Percentiles rank a stretch among this genome's conserved stretches.
These are phyloP conservation scores for Penicillium fimorum DNA, from an alignment of 495 filamentous ascomycete species.

Conservation along the genomic window DNA sequence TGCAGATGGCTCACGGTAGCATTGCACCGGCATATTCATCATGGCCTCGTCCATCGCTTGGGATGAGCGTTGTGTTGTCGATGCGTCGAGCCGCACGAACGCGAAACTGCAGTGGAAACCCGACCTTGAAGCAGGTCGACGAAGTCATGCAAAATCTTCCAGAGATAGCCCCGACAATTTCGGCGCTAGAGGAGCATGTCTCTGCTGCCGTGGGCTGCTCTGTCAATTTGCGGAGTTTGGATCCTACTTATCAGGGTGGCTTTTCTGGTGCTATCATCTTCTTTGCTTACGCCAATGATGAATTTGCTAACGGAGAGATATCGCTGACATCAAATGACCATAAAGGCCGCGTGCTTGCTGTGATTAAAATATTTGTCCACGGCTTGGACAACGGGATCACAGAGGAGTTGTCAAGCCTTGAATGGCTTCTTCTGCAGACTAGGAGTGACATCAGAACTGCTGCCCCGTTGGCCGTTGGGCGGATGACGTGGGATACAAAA, in stretches of 20 bases:
- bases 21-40: background rate
- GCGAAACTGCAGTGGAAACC: background rate
- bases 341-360: background rate
- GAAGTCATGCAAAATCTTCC: constrained; percentile 1
- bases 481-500: background rate
- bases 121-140: background rate
- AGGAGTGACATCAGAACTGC: constrained; percentile 1
- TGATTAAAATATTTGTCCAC: background rate
- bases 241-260: background rate
- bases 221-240: background rate
- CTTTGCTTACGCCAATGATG: background rate
- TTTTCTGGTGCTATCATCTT: constrained; percentile 2
- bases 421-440: constrained; percentile 1
- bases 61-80: background rate
- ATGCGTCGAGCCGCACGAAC: background rate
- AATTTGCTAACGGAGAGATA: background rate
- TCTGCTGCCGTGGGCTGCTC: background rate
- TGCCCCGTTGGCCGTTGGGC: background rate
- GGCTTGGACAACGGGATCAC: background rate
- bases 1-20: background rate
- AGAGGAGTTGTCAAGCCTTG: constrained; percentile 1
- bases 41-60: background rate
- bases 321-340: background rate
- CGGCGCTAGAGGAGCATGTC: constrained; percentile 1
- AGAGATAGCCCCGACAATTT: background rate